phyloP scores from a whole-genome alignment of 768 basidiomycete genomes.

The Astraeus odoratus region DNA sequence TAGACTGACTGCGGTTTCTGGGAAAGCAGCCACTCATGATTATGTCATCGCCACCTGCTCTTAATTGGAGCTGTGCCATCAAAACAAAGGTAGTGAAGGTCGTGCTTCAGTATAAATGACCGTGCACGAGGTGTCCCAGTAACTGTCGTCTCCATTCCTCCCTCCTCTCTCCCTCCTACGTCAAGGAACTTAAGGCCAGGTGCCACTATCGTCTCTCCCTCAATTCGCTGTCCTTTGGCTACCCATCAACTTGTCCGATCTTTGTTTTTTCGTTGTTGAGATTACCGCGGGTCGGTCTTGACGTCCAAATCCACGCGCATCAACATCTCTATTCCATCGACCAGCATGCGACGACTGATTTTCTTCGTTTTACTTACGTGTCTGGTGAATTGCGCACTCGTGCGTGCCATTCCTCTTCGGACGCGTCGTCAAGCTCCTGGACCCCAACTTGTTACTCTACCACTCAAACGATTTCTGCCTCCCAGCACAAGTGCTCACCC shows the following conservation, averaged over 20 bases:
- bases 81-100: not conserved
- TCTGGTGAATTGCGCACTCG: constrained; percentile 38
- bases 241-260: constrained; percentile 14
- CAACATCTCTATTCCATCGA: not conserved
- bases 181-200: constrained; percentile 12
- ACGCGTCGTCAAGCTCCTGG: constrained; percentile 8
- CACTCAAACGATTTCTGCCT: constrained; percentile 32
- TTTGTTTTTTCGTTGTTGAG: not conserved
- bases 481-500: constrained; percentile 32
- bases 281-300: constrained; percentile 12
- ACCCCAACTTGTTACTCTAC: constrained; percentile 33
- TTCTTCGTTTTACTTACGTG: constrained; percentile 46
- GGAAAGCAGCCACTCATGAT: not conserved
- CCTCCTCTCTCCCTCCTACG: not conserved
- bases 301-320: not conserved
- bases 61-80: not conserved
- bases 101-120: not conserved
- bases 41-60: not conserved
- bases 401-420: constrained; percentile 16
- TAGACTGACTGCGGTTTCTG: not conserved
- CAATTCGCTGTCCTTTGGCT: constrained; percentile 4
- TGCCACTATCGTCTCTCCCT: constrained; percentile 11
- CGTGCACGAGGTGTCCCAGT: not conserved
- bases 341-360: constrained; percentile 42
- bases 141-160: not conserved